These are phyloP conservation scores for Penicillium digitatum DNA, from an alignment of 2,329 filamentous ascomycete genomes.

Conservation along the genomic window DNA sequence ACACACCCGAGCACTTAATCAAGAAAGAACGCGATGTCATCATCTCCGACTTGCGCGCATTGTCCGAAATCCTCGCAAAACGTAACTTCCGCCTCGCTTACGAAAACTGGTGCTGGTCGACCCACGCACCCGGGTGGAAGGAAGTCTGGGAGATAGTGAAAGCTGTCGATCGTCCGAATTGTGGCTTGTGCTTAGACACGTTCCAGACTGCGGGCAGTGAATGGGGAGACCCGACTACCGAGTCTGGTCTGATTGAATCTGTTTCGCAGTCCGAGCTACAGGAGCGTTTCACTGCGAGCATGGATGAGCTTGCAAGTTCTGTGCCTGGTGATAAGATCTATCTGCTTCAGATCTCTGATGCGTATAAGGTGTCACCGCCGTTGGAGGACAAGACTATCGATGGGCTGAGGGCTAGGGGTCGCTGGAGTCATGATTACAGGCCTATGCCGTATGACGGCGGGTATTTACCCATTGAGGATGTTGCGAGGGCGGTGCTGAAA, in stretches of 20 bases:
- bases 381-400: conserved; percentile 51
- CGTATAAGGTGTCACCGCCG: conserved; percentile 59
- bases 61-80: conserved; percentile 59
- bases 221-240: conserved; percentile 66
- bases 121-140: conserved; percentile 64
- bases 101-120: conserved; percentile 81
- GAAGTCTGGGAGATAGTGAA: conserved; percentile 66
- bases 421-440: conserved; percentile 69
- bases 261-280: conserved; percentile 47
- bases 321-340: conserved; percentile 69
- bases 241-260: conserved; percentile 56
- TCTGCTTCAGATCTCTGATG: conserved; percentile 70
- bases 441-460: conserved; percentile 67
- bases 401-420: conserved; percentile 57
- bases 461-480: conserved; percentile 64
- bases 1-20: conserved; percentile 56
- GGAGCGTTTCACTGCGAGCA: conserved; percentile 50
- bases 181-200: conserved; percentile 72
- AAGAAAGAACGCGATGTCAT: conserved; percentile 47
- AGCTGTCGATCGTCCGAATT: conserved; percentile 59
- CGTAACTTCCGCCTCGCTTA: conserved; percentile 64
- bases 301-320: conserved; percentile 54
- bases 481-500: conserved; percentile 60
- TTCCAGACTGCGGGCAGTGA: conserved; percentile 72
- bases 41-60: conserved; percentile 58